phyloP scores from a whole-genome alignment of 768 basidiomycete genomes.

The Termitomyces sp. region DNA sequence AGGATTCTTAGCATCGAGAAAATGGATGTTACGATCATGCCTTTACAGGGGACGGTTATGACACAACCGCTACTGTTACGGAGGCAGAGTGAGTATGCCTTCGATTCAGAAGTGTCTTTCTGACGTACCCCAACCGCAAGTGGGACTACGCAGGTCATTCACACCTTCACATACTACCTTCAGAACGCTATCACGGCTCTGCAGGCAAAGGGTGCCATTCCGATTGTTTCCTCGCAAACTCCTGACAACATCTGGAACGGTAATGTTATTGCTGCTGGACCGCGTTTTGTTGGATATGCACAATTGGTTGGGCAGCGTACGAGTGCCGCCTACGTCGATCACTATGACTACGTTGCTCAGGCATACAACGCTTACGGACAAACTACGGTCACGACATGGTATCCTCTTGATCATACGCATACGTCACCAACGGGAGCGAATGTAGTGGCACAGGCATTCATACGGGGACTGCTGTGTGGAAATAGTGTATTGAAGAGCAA shows the following conservation, averaged over 20 bases:
- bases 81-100: background rate
- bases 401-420: constrained; percentile 46
- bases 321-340: constrained; percentile 40
- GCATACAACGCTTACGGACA: constrained; percentile 38
- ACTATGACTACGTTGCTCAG: constrained; percentile 43
- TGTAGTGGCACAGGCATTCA: constrained; percentile 46
- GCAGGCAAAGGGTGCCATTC: constrained; percentile 43
- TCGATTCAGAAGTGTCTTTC: background rate
- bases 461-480: constrained; percentile 42
- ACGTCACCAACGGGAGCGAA: constrained; percentile 41
- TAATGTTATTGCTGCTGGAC: constrained; percentile 30
- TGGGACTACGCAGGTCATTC: constrained; percentile 36
- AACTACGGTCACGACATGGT: constrained; percentile 35
- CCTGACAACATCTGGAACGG: constrained; percentile 43
- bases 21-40: background rate
- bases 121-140: constrained; percentile 19
- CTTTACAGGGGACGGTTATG: background rate
- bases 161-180: constrained; percentile 45
- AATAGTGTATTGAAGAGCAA: constrained; percentile 27
- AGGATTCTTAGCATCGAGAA: background rate
- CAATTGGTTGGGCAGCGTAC: constrained; percentile 34
- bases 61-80: constrained; percentile 4
- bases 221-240: constrained; percentile 46
- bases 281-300: constrained; percentile 45
- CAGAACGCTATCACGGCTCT: constrained; percentile 39